Conservation (phyloP, 75 land plant species). For the Pinus taeda region DNA sequence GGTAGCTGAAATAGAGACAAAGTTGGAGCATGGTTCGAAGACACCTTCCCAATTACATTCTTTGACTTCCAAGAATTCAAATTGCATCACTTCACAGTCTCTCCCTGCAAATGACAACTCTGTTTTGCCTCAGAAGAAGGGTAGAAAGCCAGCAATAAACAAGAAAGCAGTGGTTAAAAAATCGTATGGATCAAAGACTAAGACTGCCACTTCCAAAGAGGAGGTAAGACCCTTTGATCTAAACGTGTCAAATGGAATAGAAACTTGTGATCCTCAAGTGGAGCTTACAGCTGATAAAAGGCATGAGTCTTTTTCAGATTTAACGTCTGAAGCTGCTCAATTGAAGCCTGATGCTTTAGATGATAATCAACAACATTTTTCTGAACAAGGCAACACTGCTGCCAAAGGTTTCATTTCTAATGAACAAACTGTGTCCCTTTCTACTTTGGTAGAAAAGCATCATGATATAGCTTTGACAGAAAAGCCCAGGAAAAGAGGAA, state of each 20-base stretch:
- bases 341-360: conserved; percentile 4
- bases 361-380: background rate
- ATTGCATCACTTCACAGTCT: background rate
- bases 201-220: background rate
- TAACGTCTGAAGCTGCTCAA: background rate
- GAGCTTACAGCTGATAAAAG: background rate
- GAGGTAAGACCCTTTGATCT: background rate
- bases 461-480: background rate
- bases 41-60: background rate
- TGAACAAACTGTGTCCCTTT: background rate
- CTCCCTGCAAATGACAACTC: background rate
- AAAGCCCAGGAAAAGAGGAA: conserved; percentile 5
- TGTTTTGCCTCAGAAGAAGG: conserved; percentile 1
- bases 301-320: background rate
- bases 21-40: background rate
- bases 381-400: background rate
- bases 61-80: background rate
- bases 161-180: background rate
- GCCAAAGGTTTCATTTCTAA: background rate
- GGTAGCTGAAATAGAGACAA: background rate
- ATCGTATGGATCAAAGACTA: background rate
- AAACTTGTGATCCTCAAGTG: background rate
- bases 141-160: conserved; percentile 1
- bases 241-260: background rate
- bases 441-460: background rate